phyloP scores from a whole-genome alignment of 805 yeast genomes.

The Cyberlindnera meyerae region DNA sequence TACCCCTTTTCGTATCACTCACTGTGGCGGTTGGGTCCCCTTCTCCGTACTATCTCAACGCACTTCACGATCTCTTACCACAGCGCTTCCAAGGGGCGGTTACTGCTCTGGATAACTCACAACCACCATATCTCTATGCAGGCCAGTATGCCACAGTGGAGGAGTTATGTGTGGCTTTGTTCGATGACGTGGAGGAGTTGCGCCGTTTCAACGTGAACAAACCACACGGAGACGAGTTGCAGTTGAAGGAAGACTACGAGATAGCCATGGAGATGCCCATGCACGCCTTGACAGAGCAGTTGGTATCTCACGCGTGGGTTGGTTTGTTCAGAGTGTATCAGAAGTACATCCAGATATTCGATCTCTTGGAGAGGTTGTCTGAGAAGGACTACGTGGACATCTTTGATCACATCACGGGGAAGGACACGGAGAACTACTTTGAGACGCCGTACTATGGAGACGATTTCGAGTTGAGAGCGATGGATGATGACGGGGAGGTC shows the following conservation, averaged over 20 bases:
- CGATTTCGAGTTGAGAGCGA: neutral
- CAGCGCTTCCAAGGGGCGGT: conserved; percentile 3
- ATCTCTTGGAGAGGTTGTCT: conserved; percentile 13
- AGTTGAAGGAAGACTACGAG: conserved; percentile 8
- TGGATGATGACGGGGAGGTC: conserved; percentile 1
- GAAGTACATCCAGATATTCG: conserved; percentile 11
- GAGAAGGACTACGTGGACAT: conserved; percentile 18
- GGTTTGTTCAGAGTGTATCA: conserved; percentile 4
- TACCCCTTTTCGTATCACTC: too few relatives aligned
- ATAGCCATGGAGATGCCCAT: conserved; percentile 10
- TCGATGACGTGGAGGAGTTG: conserved; percentile 14
- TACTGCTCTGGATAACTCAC: neutral
- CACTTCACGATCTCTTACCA: conserved; percentile 1
- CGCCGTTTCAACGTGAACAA: conserved; percentile 7
- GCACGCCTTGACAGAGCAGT: conserved; percentile 10
- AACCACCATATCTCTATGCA: conserved; percentile 7
- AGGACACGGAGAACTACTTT: conserved; percentile 4
- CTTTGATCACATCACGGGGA: conserved; percentile 13
- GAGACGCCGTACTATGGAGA: conserved; percentile 1
- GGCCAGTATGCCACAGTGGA: conserved; percentile 12
- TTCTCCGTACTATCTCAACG: conserved; percentile 1
- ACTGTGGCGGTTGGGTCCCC: too few relatives aligned
- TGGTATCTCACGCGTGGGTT: conserved; percentile 9
- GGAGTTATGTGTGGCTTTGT: conserved; percentile 8
- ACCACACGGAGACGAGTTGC: conserved; percentile 3